Conservation (phyloP, 176 grass and related monocot species). For the Ampelocalamus luodianensis region DNA sequence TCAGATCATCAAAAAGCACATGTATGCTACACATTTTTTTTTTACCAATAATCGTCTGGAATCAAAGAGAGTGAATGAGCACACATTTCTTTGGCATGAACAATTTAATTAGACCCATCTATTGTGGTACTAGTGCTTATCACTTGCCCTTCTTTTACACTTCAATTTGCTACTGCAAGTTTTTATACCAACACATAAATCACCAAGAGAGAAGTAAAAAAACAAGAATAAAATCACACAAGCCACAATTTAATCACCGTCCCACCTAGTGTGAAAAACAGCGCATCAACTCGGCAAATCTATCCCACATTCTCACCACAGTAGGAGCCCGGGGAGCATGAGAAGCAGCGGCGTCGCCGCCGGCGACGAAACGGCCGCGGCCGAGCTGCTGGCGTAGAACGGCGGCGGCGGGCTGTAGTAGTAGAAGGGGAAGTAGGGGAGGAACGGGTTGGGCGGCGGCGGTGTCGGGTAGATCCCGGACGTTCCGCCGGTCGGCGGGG, state of each 20-base stretch:
- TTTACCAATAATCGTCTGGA: neutral
- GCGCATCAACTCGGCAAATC: conserved; percentile 22
- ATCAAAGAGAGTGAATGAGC: neutral
- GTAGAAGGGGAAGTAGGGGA: conserved; percentile 98
- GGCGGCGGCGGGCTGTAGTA: conserved; percentile 87
- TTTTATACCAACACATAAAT: conserved; percentile 21
- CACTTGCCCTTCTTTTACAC: conserved; percentile 31
- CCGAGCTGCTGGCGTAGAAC: neutral
- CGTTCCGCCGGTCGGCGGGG: conserved; percentile 36
- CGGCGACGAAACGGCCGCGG: conserved; percentile 18
- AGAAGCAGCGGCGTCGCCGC: neutral
- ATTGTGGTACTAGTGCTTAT: conserved; percentile 19
- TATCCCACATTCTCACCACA: conserved; percentile 28
- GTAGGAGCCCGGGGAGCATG: conserved; percentile 4
- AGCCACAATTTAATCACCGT: neutral
- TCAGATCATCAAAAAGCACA: neutral
- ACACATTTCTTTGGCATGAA: neutral
- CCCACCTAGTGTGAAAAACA: neutral
- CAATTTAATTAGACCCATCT: neutral
- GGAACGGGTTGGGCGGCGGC: conserved; percentile 93
- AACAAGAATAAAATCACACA: conserved; percentile 10
- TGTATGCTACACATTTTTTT: neutral
- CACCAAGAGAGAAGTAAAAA: neutral
- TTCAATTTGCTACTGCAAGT: neutral
- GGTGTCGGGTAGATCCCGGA: conserved; percentile 50